A percentile compares a stretch with the other conserved stretches of the same genome.
Evolutionary conservation across 129 eudicot genomes (phyloP).

Genomic region (Mikania micrantha): DNA sequence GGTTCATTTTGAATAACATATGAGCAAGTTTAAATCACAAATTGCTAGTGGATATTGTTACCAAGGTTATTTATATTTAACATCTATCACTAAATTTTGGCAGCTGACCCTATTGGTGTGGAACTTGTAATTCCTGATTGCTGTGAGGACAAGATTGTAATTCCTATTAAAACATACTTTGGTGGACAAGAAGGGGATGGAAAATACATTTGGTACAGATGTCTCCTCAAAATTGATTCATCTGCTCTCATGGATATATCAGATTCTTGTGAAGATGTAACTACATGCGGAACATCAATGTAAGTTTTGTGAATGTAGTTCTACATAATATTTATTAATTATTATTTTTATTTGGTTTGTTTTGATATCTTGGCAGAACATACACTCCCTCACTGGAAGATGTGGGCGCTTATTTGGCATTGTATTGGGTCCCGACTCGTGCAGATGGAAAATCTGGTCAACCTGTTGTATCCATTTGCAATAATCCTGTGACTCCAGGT

Average conservation of each 20-base stretch:
- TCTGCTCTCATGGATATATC: slow-evolving; percentile 47
- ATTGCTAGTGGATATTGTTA: neutral
- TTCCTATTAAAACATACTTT: slow-evolving; percentile 68
- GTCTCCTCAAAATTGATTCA: slow-evolving; percentile 41
- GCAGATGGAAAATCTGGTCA: slow-evolving; percentile 70
- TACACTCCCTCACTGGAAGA: slow-evolving; percentile 87
- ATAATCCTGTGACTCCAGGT: slow-evolving; percentile 81
- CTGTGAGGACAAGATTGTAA: slow-evolving; percentile 60
- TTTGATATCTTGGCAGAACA: slow-evolving; percentile 38
- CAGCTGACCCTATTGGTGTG: slow-evolving; percentile 81
- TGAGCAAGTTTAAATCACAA: neutral
- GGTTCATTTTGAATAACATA: neutral
- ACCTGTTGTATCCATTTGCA: slow-evolving; percentile 58
- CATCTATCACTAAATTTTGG: neutral
- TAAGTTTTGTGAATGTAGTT: slow-evolving; percentile 38
- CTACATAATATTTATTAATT: neutral
- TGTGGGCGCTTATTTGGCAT: slow-evolving; percentile 71
- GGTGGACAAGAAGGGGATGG: slow-evolving; percentile 94
- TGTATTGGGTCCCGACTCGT: slow-evolving; percentile 92
- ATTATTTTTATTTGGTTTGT: slow-evolving; percentile 1
- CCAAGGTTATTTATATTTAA: neutral
- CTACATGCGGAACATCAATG: slow-evolving; percentile 50
- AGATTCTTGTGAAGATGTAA: slow-evolving; percentile 38
- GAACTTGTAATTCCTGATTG: slow-evolving; percentile 72
- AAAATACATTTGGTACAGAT: slow-evolving; percentile 66